These are phyloP conservation scores for Geotrichum restrictum DNA, from an alignment of 1,139 yeast species.

Conservation along the genomic window DNA sequence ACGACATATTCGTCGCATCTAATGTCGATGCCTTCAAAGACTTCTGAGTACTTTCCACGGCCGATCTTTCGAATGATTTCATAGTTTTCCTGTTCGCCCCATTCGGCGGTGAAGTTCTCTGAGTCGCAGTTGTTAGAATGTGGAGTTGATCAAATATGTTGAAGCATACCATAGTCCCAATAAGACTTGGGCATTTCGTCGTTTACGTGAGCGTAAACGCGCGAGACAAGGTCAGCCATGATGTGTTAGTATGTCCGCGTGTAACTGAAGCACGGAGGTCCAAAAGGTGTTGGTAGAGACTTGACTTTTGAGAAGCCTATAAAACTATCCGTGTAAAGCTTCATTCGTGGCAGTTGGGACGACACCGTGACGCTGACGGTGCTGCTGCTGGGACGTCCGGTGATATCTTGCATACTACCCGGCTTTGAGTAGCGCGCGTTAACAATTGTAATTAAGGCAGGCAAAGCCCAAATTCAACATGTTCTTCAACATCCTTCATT, in stretches of 20 bases:
- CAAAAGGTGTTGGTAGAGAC: neutral
- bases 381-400: too few species aligned
- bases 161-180: constrained; percentile 65
- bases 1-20: constrained; percentile 44
- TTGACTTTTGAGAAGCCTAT: too few species aligned
- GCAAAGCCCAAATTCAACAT: neutral
- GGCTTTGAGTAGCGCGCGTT: neutral
- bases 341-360: too few species aligned
- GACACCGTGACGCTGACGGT: too few species aligned
- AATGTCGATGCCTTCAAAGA: constrained; percentile 64
- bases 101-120: constrained; percentile 43
- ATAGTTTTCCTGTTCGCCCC: constrained; percentile 65
- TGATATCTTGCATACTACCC: too few species aligned
- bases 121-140: neutral
- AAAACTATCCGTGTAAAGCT: too few species aligned
- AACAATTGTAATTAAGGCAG: neutral
- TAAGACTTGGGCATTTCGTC: constrained; percentile 68
- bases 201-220: constrained; percentile 80
- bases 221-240: too few species aligned
- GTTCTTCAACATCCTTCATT: too few species aligned
- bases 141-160: neutral
- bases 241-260: too few species aligned
- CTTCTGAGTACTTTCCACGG: constrained; percentile 92
- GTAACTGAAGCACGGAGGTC: neutral
- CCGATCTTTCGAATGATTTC: constrained; percentile 87